These are phyloP conservation scores for Eutypella sp. DNA, from an alignment of 2,329 filamentous ascomycete genomes.

Conservation along the genomic window DNA sequence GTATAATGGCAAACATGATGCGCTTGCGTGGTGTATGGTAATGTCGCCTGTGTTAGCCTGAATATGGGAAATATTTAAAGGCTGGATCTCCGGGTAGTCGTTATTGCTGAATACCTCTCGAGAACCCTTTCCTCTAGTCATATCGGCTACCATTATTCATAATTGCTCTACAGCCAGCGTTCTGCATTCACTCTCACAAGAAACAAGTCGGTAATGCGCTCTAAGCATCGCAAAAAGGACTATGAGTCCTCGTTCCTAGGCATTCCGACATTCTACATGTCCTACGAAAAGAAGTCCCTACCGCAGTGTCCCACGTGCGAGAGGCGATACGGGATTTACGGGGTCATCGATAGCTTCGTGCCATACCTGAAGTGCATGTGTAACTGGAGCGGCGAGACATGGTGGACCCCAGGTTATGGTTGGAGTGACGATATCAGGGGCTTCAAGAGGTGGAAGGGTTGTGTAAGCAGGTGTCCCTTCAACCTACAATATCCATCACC, in stretches of 20 bases:
- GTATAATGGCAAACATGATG: too few relatives aligned
- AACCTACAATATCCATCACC: not conserved
- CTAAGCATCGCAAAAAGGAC: too few relatives aligned
- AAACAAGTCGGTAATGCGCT: not conserved
- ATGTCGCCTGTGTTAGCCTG: too few relatives aligned
- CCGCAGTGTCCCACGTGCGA: slow-evolving; percentile 5
- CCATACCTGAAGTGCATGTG: not conserved
- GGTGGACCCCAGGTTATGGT: not conserved
- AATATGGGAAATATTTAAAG: too few relatives aligned
- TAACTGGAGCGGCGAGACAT: not conserved
- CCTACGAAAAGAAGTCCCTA: slow-evolving; percentile 4
- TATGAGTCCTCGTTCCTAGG: not conserved
- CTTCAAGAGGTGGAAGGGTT: slow-evolving; percentile 10
- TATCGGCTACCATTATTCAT: too few relatives aligned
- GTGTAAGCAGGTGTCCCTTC: slow-evolving; percentile 10
- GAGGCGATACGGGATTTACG: slow-evolving; percentile 1
- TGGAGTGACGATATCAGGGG: slow-evolving; percentile 14
- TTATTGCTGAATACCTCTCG: too few relatives aligned
- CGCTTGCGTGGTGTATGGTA: too few relatives aligned
- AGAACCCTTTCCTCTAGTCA: too few relatives aligned
- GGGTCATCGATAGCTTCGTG: slow-evolving; percentile 2
- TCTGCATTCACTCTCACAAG: too few relatives aligned
- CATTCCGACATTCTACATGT: slow-evolving; percentile 2
- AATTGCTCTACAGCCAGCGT: too few relatives aligned
- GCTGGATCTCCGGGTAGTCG: too few relatives aligned